A percentile compares a stretch with the other conserved stretches of the same genome.
Evolutionary conservation across 129 eudicot genomes (phyloP).

Genomic region (Chrysanthemum seticuspe): DNA sequence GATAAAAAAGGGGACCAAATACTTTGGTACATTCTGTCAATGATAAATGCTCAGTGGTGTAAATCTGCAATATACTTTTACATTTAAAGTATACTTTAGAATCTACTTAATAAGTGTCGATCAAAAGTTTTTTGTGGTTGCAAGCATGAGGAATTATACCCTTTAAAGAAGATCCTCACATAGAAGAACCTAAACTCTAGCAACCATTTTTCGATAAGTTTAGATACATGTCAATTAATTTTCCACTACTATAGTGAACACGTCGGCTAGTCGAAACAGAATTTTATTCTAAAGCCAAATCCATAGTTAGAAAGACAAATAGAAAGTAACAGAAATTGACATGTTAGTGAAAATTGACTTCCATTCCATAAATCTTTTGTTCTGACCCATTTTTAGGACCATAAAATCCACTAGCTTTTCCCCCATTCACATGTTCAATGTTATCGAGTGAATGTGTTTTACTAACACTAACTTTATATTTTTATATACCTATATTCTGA

Average conservation of each 20-base stretch:
- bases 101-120: background rate
- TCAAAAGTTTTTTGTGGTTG: background rate
- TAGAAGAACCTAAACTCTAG: background rate
- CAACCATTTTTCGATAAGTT: background rate
- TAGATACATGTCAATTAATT: background rate
- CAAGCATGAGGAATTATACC: background rate
- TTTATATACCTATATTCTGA: too few species aligned
- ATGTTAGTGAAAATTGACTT: slow-evolving; percentile 16
- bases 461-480: background rate
- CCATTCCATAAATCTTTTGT: background rate
- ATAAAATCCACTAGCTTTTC: slow-evolving; percentile 1
- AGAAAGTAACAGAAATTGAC: background rate
- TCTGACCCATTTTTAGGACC: background rate
- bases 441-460: slow-evolving; percentile 4
- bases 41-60: slow-evolving; percentile 9
- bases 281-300: background rate
- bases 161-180: background rate
- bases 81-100: too few species aligned
- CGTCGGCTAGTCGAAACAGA: background rate
- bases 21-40: slow-evolving; percentile 19
- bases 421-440: background rate
- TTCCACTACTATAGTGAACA: background rate
- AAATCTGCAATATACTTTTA: background rate
- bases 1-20: slow-evolving; percentile 38
- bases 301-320: background rate